Evolutionary conservation across 2,329 filamentous ascomycete species (phyloP).

Genomic region (Fusarium nanum): DNA sequence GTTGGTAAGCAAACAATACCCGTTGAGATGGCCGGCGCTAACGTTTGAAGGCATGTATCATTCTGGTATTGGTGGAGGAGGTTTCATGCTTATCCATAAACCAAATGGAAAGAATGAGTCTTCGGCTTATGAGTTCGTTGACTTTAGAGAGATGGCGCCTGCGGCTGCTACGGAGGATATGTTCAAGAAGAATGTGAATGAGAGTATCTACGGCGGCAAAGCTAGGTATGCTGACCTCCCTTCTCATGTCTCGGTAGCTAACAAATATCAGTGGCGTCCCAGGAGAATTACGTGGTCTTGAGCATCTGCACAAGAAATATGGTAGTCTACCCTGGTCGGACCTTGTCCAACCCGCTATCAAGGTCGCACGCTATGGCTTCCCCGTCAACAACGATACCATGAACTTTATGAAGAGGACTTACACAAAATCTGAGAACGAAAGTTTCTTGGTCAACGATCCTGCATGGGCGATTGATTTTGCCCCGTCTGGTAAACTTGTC

Average conservation of each 20-base stretch:
- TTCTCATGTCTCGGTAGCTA: no score
- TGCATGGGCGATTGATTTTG: constrained; percentile 86
- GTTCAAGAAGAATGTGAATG: constrained; percentile 76
- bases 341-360: constrained; percentile 76
- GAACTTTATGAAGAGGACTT: constrained; percentile 70
- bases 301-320: constrained; percentile 77
- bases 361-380: constrained; percentile 79
- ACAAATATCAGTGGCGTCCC: constrained; percentile 76
- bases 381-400: constrained; percentile 77
- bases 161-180: constrained; percentile 83
- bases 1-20: constrained; percentile 49
- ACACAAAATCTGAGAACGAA: constrained; percentile 55
- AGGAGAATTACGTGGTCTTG: constrained; percentile 77
- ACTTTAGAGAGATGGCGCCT: constrained; percentile 87
- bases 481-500: constrained; percentile 75
- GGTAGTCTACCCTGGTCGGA: constrained; percentile 72
- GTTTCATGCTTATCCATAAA: constrained; percentile 79
- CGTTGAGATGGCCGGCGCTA: rapidly evolving
- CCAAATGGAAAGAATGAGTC: constrained; percentile 60
- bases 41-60: constrained; percentile 67
- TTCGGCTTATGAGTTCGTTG: constrained; percentile 77
- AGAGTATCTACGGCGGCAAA: constrained; percentile 75
- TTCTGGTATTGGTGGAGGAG: constrained; percentile 79
- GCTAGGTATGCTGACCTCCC: no score
- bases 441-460: constrained; percentile 76